These are phyloP conservation scores for Avena sativa DNA, from an alignment of 176 grass and related monocot genomes.

Conservation along the genomic window DNA sequence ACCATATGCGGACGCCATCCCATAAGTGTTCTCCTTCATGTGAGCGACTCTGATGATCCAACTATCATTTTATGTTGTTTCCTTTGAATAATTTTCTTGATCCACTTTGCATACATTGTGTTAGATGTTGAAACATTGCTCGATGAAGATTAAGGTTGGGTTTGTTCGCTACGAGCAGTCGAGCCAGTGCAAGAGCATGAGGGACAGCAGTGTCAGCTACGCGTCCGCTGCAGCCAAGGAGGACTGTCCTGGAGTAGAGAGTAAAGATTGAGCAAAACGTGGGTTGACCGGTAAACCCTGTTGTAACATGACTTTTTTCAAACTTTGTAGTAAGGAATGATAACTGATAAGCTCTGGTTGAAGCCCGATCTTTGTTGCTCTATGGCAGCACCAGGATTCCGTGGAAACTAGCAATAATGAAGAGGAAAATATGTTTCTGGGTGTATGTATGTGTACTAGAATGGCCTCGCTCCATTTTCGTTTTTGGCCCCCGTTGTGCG, in stretches of 20 bases:
- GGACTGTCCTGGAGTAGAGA: slow-evolving; percentile 37
- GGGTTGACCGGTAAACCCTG: neutral
- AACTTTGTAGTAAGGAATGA: slow-evolving; percentile 33
- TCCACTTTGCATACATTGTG: neutral
- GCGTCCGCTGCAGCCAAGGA: slow-evolving; percentile 78
- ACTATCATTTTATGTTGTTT: neutral
- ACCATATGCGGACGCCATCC: slow-evolving; percentile 97
- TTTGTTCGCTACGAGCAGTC: slow-evolving; percentile 95
- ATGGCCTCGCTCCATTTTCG: too few relatives aligned
- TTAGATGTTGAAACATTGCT: slow-evolving; percentile 79
- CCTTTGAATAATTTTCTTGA: neutral
- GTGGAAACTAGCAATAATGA: neutral
- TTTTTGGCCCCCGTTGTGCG: too few relatives aligned
- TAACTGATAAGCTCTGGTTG: neutral
- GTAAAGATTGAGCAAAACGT: slow-evolving; percentile 7
- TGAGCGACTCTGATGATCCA: slow-evolving; percentile 37
- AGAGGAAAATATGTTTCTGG: neutral
- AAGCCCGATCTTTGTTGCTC: neutral
- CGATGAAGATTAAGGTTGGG: slow-evolving; percentile 70
- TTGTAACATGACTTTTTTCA: slow-evolving; percentile 3
- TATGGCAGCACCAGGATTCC: neutral
- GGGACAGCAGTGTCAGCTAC: slow-evolving; percentile 89
- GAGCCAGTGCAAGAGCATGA: slow-evolving; percentile 77
- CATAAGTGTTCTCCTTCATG: slow-evolving; percentile 92
- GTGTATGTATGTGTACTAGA: slow-evolving; percentile 15